Evolutionary conservation across 208 protist genomes (phyloP).

Genomic region (Blastocrithidia nonstop): DNA sequence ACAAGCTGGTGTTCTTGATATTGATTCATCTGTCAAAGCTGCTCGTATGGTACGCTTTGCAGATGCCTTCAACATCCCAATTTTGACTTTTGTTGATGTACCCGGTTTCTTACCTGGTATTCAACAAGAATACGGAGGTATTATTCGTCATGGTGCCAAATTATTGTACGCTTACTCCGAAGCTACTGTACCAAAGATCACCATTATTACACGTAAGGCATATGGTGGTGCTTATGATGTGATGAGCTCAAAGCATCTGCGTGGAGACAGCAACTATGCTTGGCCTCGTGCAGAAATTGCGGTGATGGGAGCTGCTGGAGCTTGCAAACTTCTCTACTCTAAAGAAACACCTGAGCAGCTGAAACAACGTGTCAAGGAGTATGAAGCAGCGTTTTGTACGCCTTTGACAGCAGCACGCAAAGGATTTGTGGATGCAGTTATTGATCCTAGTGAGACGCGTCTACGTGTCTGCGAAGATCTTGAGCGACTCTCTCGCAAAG

Average conservation of each 20-base stretch:
- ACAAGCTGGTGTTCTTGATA: slow-evolving; percentile 90
- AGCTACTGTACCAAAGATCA: slow-evolving; percentile 93
- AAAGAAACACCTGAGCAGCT: slow-evolving; percentile 31
- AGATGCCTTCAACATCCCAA: slow-evolving; percentile 95
- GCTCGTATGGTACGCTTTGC: slow-evolving; percentile 94
- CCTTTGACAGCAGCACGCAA: slow-evolving; percentile 80
- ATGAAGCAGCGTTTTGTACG: slow-evolving; percentile 81
- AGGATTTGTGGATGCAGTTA: slow-evolving; percentile 92
- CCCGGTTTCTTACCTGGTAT: slow-evolving; percentile 94
- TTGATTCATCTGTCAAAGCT: slow-evolving; percentile 78
- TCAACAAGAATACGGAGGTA: slow-evolving; percentile 82
- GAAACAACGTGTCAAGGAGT: slow-evolving; percentile 42
- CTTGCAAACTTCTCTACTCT: slow-evolving; percentile 85
- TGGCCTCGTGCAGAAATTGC: slow-evolving; percentile 93
- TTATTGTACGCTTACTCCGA: slow-evolving; percentile 96
- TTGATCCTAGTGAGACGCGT: slow-evolving; percentile 77
- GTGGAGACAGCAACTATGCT: slow-evolving; percentile 90
- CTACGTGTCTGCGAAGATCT: slow-evolving; percentile 86
- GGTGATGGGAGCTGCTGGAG: slow-evolving; percentile 93
- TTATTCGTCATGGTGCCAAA: slow-evolving; percentile 95
- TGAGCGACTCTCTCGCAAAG: slow-evolving; percentile 77
- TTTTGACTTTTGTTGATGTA: slow-evolving; percentile 94
- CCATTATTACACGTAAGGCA: slow-evolving; percentile 93
- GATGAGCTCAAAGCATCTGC: slow-evolving; percentile 91
- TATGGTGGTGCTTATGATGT: slow-evolving; percentile 96